Percentiles rank a stretch among this genome's conserved stretches.
These are phyloP conservation scores for Paragyromitra xinjiangensis DNA, from an alignment of 495 filamentous ascomycete species.

Conservation along the genomic window DNA sequence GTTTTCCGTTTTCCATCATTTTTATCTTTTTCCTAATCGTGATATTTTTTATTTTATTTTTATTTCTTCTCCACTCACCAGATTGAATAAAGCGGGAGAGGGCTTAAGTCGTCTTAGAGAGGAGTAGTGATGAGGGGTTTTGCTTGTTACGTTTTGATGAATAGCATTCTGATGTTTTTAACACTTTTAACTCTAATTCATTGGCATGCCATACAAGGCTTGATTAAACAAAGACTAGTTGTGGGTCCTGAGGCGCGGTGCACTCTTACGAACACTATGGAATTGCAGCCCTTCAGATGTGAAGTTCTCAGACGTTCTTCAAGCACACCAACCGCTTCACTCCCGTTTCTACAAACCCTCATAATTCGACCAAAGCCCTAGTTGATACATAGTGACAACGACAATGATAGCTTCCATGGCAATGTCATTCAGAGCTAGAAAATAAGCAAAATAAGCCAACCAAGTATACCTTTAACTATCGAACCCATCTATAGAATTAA, in stretches of 20 bases:
- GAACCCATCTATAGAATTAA: too few relatives aligned
- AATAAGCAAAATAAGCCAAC: too few relatives aligned
- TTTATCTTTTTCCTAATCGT: constrained; percentile 17
- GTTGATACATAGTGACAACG: too few relatives aligned
- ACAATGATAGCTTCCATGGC: too few relatives aligned
- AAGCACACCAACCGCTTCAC: not conserved
- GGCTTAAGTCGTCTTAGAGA: not conserved
- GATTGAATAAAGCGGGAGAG: not conserved
- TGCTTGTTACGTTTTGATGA: constrained; percentile 16
- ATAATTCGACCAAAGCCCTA: too few relatives aligned
- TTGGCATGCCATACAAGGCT: constrained; percentile 1
- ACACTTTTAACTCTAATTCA: constrained; percentile 21
- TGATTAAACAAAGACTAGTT: not conserved
- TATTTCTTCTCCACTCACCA: constrained; percentile 1
- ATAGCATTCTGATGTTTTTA: constrained; percentile 10
- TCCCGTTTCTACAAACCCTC: too few relatives aligned
- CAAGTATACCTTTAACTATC: too few relatives aligned
- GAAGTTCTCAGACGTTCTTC: not conserved
- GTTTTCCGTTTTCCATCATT: constrained; percentile 21
- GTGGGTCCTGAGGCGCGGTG: not conserved
- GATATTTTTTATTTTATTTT: constrained; percentile 2
- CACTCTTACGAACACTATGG: not conserved
- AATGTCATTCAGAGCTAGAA: too few relatives aligned
- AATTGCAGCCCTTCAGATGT: not conserved
- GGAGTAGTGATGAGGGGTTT: not conserved